These are phyloP conservation scores for Leonotis leonurus DNA, from an alignment of 257 asterid genomes.

Conservation along the genomic window DNA sequence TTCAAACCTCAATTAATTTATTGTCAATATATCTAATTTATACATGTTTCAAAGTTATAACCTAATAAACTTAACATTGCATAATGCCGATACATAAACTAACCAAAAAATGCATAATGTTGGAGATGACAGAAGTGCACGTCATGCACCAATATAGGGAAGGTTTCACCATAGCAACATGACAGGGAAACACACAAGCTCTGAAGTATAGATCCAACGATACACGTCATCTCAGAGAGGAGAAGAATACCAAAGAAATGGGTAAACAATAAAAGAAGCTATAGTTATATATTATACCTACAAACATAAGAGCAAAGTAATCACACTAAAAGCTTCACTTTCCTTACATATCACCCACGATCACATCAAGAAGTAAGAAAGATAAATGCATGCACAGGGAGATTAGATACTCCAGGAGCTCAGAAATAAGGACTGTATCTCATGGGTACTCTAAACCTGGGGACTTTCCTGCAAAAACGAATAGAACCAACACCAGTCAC, in stretches of 20 bases:
- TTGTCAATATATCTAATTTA: background rate
- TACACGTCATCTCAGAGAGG: background rate
- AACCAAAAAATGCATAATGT: too few species aligned
- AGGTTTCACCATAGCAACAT: background rate
- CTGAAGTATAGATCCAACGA: too few species aligned
- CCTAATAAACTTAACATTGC: background rate
- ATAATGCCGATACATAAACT: too few species aligned
- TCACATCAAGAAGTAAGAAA: constrained; percentile 6
- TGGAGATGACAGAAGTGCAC: background rate
- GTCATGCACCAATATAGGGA: background rate
- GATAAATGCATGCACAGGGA: background rate
- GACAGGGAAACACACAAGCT: background rate
- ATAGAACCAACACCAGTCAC: constrained; percentile 1
- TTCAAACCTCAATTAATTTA: too few species aligned
- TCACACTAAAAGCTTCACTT: constrained; percentile 6
- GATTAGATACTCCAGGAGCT: constrained; percentile 21
- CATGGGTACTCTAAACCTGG: constrained; percentile 61
- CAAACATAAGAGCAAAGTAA: constrained; percentile 6
- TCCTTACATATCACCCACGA: constrained; percentile 15
- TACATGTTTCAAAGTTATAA: background rate
- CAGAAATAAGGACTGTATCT: constrained; percentile 58
- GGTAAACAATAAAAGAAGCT: background rate
- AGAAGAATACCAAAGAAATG: background rate
- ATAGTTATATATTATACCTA: constrained; percentile 3
- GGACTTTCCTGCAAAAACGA: constrained; percentile 50